phyloP scores from a whole-genome alignment of 106 monocot genomes.

The Acorus gramineus region DNA sequence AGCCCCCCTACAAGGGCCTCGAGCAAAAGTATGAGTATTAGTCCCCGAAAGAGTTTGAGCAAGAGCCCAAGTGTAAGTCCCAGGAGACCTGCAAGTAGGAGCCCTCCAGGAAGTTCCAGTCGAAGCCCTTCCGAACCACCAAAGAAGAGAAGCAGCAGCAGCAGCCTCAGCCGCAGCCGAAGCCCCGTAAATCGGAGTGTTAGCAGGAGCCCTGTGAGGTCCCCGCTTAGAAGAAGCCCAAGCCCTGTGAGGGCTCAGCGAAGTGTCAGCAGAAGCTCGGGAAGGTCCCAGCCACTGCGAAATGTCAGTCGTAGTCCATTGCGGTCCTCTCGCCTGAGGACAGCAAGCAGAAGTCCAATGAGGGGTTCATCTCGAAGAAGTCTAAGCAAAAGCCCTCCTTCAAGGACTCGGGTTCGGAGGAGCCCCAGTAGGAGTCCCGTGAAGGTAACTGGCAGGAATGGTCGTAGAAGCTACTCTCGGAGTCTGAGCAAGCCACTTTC shows the following conservation, averaged over 20 bases:
- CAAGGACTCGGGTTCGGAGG: neutral
- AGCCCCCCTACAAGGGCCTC: slow-evolving; percentile 29
- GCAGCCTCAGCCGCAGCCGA: slow-evolving; percentile 13
- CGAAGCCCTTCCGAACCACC: slow-evolving; percentile 22
- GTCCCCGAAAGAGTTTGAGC: neutral
- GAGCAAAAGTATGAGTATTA: slow-evolving; percentile 47
- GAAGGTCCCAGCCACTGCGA: slow-evolving; percentile 7
- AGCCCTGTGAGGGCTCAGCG: slow-evolving; percentile 1
- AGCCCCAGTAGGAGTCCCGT: slow-evolving; percentile 5
- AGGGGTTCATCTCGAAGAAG: neutral
- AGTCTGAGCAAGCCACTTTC: slow-evolving; percentile 14
- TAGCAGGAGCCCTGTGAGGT: slow-evolving; percentile 6
- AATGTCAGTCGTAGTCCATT: neutral
- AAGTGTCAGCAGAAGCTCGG: slow-evolving; percentile 28
- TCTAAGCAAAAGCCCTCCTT: neutral
- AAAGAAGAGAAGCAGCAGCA: slow-evolving; percentile 11
- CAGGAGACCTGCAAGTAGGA: slow-evolving; percentile 23
- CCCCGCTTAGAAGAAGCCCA: slow-evolving; percentile 5
- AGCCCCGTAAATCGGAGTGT: slow-evolving; percentile 14
- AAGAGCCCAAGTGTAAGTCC: slow-evolving; percentile 10
- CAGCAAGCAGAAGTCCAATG: too few relatives aligned
- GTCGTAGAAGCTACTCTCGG: slow-evolving; percentile 4
- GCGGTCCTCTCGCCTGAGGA: too few relatives aligned
- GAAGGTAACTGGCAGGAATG: slow-evolving; percentile 5
- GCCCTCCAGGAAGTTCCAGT: slow-evolving; percentile 18